Evolutionary conservation across 73 alveolate genomes (phyloP), one percentile per base, ranked within the genome.

Genomic region (Paramecium octaurelia): DNA sequence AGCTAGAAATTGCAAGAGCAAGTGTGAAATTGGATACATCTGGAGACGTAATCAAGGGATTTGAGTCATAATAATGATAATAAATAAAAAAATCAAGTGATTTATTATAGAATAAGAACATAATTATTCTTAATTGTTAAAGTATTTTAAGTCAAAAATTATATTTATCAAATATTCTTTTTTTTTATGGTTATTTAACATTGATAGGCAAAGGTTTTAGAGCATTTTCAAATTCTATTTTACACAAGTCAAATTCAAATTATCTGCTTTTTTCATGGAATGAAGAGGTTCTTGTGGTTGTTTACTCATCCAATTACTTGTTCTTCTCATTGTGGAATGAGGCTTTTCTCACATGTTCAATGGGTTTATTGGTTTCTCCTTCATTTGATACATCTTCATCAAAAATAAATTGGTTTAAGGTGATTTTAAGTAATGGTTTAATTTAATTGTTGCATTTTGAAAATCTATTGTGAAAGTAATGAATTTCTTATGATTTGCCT

Each of bases 331-430:
- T 64, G 12, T 64, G 84, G 12, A 64, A 64, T 2, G 84, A 64
- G 4, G 84, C 84, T 34, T 34, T 64, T 4, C 84, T 27, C 3
- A 64, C 48, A 27, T 64, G 24, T 34, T 64, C 84, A 14, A 31
- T 34, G 2, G 87, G 87, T 34, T 73, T 34, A 36, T 34, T 20
- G 1, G 59, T 73, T 73, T 73, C 87, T 0, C 87, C 87, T 73
- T 73, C 87, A 35, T 73, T 73, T 43, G 59, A 73, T 34, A 73
- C 59, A 35, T 73, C 87, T 38, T 73, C 87, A 29, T 73, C 60
- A 36, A 36, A n/a, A 16, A 36, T 34, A 40, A 36, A 40, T 73
- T 36, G 46, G 35, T 36, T 73, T 43, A 73, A 73, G 1, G 57
- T 73, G 6, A 73, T 73, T 36, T 73, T 73, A 6, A 73, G n/a